Base-by-base conservation (phyloP, 257 asterid genomes). In the Asclepias syriaca region DNA sequence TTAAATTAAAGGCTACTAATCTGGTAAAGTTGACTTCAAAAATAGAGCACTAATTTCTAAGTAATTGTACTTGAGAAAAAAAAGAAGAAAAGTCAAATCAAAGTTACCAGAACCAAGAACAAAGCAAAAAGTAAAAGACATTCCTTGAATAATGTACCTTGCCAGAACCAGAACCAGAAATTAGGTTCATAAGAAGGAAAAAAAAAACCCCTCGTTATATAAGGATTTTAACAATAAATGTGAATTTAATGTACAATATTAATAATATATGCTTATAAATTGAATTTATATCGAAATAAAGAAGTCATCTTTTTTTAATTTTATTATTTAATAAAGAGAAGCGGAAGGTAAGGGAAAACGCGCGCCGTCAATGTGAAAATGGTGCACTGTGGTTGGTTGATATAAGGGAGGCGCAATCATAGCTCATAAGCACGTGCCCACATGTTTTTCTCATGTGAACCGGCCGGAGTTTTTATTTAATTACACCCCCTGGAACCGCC, bases 311-410 rank as follows among this genome's bases (percentile, higher is more conserved):
- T 40, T 6, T 8, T 43, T 8, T 6, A 43, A 6, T 43, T 40
- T 43, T 43, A 43, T 11, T 40, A 6, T 0, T 29, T 29, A 29
- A 43, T 43, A 43, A 43, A 43, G 48, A 43, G 45, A 6, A 2
- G 11, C 9, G 48, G 40, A 15, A 12, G 18, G 49, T 1, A 63
- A 34, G 18, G 49, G 3, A 63, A 34, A 34, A 63, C 18, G 32
- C 11, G 66, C 75, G 79, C 75, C 79, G 75, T 66, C 71, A 75
- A 75, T 61, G 79, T 75, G 75, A 69, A 69, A 75, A 75, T 21
- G 46, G 59, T 46, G 55, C 51, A 57, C 2, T 22, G 39, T 8
- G 59, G 72, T 67, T 67, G 69, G 37, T 12, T 16, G 54, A 75
- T 58, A 11, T 6, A 40, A 24, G 32, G 65, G 68, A 43, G 80